These are phyloP conservation scores for Mycena crocata DNA, from an alignment of 768 basidiomycete genomes.

Conservation along the genomic window DNA sequence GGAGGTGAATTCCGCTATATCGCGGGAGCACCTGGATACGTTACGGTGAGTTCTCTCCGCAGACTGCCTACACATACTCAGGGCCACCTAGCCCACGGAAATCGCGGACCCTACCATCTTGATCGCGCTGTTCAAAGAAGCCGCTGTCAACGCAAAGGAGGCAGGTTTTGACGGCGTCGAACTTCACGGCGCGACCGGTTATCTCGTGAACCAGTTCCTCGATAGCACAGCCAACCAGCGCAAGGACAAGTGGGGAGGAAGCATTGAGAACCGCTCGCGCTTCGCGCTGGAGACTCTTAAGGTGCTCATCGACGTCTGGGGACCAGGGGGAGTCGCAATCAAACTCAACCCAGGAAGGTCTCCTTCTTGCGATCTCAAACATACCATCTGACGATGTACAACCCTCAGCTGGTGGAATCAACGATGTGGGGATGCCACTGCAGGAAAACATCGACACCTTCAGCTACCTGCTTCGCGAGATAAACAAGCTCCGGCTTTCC, in stretches of 20 bases:
- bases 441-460: conserved; percentile 37
- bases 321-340: conserved; percentile 45
- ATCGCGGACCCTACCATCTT: conserved; percentile 40
- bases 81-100: conserved; percentile 31
- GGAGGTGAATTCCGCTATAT: conserved; percentile 40
- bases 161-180: no score
- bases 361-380: neutral
- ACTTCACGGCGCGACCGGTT: conserved; percentile 42
- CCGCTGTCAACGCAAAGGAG: no score
- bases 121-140: conserved; percentile 43
- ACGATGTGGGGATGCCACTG: conserved; percentile 34
- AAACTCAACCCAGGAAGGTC: conserved; percentile 46
- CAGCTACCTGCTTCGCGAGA: conserved; percentile 32
- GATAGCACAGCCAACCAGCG: conserved; percentile 47
- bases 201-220: conserved; percentile 50
- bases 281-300: conserved; percentile 50
- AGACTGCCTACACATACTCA: no score
- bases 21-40: conserved; percentile 39
- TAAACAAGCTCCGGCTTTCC: conserved; percentile 30
- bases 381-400: no score
- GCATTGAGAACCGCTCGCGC: conserved; percentile 51
- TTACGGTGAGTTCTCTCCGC: conserved; percentile 37
- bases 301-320: conserved; percentile 43
- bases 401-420: neutral
- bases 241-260: conserved; percentile 54